A percentile compares a stretch with the other conserved stretches of the same genome.
These are phyloP conservation scores for Podospora pseudopauciseta DNA, from an alignment of 495 filamentous ascomycete species.

Conservation along the genomic window DNA sequence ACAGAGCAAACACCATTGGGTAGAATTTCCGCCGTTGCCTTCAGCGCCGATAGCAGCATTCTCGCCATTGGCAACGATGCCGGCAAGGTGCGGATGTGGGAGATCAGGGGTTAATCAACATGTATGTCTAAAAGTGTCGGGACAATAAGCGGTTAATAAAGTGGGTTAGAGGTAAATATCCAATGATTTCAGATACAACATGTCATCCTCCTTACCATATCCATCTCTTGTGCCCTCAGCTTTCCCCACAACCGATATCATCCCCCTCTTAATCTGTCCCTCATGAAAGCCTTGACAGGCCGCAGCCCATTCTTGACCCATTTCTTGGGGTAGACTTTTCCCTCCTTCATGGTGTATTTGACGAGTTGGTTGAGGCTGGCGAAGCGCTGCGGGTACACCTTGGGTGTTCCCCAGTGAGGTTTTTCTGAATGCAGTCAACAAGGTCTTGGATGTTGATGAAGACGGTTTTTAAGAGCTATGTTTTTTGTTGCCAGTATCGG, in stretches of 20 bases:
- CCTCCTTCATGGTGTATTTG: conserved; percentile 22
- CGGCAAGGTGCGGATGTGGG: conserved; percentile 83
- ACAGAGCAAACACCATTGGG: conserved; percentile 86
- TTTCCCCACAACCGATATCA: too few relatives aligned
- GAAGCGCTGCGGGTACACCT: conserved; percentile 21
- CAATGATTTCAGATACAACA: not conserved
- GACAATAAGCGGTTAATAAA: not conserved
- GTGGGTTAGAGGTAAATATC: not conserved
- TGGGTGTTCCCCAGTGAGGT: not conserved
- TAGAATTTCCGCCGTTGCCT: conserved; percentile 74
- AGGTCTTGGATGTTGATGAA: conserved; percentile 42
- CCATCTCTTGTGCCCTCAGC: not conserved
- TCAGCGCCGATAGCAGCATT: conserved; percentile 64
- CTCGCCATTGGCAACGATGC: conserved; percentile 82
- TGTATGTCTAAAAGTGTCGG: not conserved
- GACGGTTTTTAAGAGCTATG: conserved; percentile 28
- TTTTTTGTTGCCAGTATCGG: not conserved
- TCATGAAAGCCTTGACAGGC: conserved; percentile 30
- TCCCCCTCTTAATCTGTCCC: not conserved
- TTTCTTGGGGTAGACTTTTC: conserved; percentile 24
- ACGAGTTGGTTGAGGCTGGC: conserved; percentile 18
- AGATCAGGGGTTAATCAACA: conserved; percentile 54
- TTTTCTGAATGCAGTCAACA: conserved; percentile 20
- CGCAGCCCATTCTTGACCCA: conserved; percentile 22
- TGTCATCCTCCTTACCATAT: not conserved